Conservation (phyloP, 495 filamentous ascomycete species). For the Neurospora sp. region DNA sequence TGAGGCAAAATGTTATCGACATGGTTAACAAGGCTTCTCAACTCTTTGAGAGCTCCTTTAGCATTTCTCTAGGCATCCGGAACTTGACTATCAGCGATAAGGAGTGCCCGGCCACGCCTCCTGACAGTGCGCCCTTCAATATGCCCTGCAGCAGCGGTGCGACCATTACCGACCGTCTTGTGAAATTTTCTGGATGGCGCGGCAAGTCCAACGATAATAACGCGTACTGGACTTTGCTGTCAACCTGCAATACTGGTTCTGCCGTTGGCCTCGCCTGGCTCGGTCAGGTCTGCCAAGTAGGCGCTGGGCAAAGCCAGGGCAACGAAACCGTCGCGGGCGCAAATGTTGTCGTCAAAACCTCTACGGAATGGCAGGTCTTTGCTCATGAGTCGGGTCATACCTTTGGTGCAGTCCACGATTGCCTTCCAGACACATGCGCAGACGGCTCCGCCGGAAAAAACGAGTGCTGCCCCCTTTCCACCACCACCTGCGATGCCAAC, state of each 20-base stretch:
- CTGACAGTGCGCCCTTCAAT: constrained; percentile 70
- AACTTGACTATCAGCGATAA: constrained; percentile 68
- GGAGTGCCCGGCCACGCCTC: constrained; percentile 55
- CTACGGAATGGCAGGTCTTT: constrained; percentile 90
- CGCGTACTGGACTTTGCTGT: constrained; percentile 90
- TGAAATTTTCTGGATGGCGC: constrained; percentile 83
- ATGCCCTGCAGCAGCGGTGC: constrained; percentile 49
- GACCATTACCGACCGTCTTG: constrained; percentile 71
- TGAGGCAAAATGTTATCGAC: constrained; percentile 63
- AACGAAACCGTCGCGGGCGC: constrained; percentile 67
- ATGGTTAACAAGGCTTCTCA: constrained; percentile 80
- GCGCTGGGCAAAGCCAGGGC: constrained; percentile 30
- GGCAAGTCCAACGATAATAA: constrained; percentile 61
- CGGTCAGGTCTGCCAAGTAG: constrained; percentile 69
- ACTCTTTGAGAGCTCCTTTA: constrained; percentile 83
- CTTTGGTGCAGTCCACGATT: constrained; percentile 94
- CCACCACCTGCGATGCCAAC: constrained; percentile 61
- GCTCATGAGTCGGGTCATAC: constrained; percentile 94
- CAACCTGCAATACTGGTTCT: constrained; percentile 70
- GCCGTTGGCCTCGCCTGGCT: constrained; percentile 93
- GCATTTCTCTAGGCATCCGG: constrained; percentile 80
- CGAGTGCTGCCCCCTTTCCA: constrained; percentile 76
- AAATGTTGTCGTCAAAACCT: constrained; percentile 80
- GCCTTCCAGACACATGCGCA: constrained; percentile 54
- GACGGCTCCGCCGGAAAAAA: constrained; percentile 51